Conservation (phyloP, 352 stramenopile species). For the Globisporangium uncinulatum region DNA sequence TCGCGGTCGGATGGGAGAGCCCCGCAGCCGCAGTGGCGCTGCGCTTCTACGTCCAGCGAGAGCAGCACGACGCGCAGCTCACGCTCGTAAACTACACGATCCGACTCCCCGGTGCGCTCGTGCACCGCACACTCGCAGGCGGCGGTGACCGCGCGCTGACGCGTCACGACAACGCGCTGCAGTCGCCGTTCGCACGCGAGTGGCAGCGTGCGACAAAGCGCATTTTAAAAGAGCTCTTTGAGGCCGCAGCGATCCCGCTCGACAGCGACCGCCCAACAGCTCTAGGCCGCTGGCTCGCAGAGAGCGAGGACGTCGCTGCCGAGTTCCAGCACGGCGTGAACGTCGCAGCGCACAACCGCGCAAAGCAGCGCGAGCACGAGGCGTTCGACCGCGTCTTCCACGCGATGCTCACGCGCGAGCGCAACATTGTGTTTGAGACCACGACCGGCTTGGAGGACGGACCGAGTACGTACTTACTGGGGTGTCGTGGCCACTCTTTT, state of each 20-base stretch:
- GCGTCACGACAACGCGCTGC: conserved; percentile 27
- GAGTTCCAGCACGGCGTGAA: conserved; percentile 28
- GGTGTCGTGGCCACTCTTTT: neutral
- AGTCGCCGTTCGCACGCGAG: conserved; percentile 48
- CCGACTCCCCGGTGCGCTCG: conserved; percentile 39
- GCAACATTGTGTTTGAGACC: conserved; percentile 63
- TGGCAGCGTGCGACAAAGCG: conserved; percentile 65
- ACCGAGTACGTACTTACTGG: conserved; percentile 24
- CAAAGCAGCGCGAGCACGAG: conserved; percentile 29
- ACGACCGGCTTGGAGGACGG: conserved; percentile 75
- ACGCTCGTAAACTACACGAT: conserved; percentile 35
- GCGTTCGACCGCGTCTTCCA: conserved; percentile 61
- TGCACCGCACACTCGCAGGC: conserved; percentile 51
- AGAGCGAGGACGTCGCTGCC: conserved; percentile 34
- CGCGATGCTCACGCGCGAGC: conserved; percentile 59
- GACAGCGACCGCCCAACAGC: conserved; percentile 20
- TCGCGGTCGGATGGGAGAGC: conserved; percentile 36
- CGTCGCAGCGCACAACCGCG: conserved; percentile 36
- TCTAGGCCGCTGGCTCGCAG: conserved; percentile 44
- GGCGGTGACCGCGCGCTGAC: conserved; percentile 13
- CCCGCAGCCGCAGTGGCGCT: conserved; percentile 40
- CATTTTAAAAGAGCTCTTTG: conserved; percentile 56
- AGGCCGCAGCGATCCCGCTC: conserved; percentile 48
- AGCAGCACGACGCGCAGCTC: conserved; percentile 3
- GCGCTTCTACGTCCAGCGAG: conserved; percentile 42